Base-by-base conservation (phyloP, 768 basidiomycete genomes). In the Amanita polypyramis region DNA sequence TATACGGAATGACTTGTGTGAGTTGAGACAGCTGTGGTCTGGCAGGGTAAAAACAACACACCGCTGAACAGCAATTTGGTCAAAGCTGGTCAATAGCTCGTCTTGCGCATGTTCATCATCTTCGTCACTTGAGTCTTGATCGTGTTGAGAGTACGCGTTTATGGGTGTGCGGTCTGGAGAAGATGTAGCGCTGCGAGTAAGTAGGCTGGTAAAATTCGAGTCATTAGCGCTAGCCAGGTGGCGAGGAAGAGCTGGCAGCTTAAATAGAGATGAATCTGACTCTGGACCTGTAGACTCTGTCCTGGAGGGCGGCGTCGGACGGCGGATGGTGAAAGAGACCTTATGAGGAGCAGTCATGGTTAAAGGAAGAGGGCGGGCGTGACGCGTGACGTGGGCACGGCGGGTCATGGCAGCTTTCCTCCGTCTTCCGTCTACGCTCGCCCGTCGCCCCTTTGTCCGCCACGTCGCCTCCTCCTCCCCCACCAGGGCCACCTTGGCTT, bases 281-380 rank as follows among this genome's bases (percentile, higher is more conserved):
- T 84, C 85, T 36, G 74, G 69, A 8, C 78, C 81, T 27, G 80
- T 74, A 0, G 85, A 85, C 0, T 70, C 60, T 14, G 74, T 72
- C 9, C 84, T 73, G 5, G 85, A 82, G 0, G 71, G 60, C 0
- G 86, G 83, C 0, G 79, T 80, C 0, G 92, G 92, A 6, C 88
- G 75, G 36, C 88, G 79, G 49, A 95, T 73, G 1, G 85, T 92
- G 64, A 95, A 94, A 0, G 91, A 93, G 34, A 93, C 74, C 54
- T 79, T 75, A 45, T 35, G 45, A 7, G 46, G 25, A 21, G 45
- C 14, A 12, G 34, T 29, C 21, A 15, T 37, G 34, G 45, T 23
- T 7, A 15, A 25, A 9, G 21, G n/a, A 7, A 37, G 10, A 34
- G n/a, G 14, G 23, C n/a, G 10, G 27, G 9, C 27, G 38, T 47